phyloP scores from a whole-genome alignment of 108 stramenopile species.

The Cyclostephanos invisitatus region DNA sequence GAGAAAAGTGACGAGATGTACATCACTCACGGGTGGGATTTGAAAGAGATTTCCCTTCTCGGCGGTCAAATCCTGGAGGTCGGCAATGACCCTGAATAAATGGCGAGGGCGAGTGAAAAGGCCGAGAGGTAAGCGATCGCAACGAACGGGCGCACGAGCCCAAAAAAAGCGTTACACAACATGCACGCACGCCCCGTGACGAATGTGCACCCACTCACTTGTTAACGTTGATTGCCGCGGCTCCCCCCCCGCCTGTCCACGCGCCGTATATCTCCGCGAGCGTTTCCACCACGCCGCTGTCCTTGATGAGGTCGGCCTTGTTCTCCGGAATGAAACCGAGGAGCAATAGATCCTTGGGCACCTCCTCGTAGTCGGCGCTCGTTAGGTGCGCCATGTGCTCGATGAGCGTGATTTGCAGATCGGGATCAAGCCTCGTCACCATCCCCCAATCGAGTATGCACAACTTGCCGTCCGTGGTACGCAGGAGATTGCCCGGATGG shows the following conservation, averaged over 20 bases:
- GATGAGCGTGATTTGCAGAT: slow-evolving; percentile 85
- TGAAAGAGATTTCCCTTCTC: slow-evolving; percentile 73
- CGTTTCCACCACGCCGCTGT: slow-evolving; percentile 86
- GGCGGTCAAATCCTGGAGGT: slow-evolving; percentile 85
- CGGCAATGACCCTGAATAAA: slow-evolving; percentile 55
- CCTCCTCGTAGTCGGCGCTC: slow-evolving; percentile 87
- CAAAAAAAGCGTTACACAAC: too few relatives aligned
- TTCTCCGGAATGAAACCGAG: slow-evolving; percentile 88
- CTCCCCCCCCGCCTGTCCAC: slow-evolving; percentile 90
- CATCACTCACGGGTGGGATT: slow-evolving; percentile 37
- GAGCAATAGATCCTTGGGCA: slow-evolving; percentile 86
- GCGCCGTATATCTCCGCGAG: slow-evolving; percentile 88
- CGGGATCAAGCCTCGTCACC: slow-evolving; percentile 83
- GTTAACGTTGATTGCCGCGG: slow-evolving; percentile 89
- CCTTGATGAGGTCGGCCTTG: slow-evolving; percentile 77
- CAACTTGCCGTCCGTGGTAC: slow-evolving; percentile 88
- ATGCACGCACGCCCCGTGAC: neutral
- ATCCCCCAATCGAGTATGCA: slow-evolving; percentile 97
- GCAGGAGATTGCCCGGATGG: slow-evolving; percentile 76
- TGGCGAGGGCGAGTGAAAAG: neutral
- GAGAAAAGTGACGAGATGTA: neutral
- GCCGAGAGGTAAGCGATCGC: neutral
- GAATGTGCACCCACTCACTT: slow-evolving; percentile 27
- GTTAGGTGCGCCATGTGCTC: slow-evolving; percentile 97
- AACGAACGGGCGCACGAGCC: neutral